phyloP scores from a whole-genome alignment of 257 asterid species.

The Salvia splendens region DNA sequence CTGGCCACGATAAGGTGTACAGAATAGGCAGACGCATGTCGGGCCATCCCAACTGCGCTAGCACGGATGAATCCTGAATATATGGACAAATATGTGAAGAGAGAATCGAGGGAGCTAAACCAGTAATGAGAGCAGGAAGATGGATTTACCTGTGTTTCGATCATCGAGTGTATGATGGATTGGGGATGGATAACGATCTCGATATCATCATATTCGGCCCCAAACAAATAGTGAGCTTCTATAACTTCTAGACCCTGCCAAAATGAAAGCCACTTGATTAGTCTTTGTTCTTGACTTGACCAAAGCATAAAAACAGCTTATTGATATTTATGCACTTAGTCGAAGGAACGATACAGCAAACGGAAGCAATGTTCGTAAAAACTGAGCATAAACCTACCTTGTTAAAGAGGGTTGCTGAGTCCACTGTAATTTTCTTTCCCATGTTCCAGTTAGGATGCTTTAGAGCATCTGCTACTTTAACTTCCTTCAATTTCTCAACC shows the following conservation, averaged over 20 bases:
- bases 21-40: slow-evolving; percentile 98
- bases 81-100: slow-evolving; percentile 15
- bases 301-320: too few relatives aligned
- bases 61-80: slow-evolving; percentile 78
- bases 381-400: slow-evolving; percentile 49
- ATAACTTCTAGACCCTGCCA: slow-evolving; percentile 94
- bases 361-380: neutral
- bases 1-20: slow-evolving; percentile 97
- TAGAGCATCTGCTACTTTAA: slow-evolving; percentile 96
- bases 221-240: slow-evolving; percentile 96
- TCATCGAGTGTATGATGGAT: slow-evolving; percentile 94
- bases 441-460: slow-evolving; percentile 99
- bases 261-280: slow-evolving; percentile 15
- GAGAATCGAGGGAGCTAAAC: too few relatives aligned
- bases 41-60: slow-evolving; percentile 98
- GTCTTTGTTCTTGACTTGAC: neutral
- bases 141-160: slow-evolving; percentile 78
- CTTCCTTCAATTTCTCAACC: slow-evolving; percentile 87
- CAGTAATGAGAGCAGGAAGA: neutral
- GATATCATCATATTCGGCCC: slow-evolving; percentile 86
- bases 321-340: neutral
- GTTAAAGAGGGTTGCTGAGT: slow-evolving; percentile 97
- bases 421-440: slow-evolving; percentile 98
- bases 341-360: neutral
- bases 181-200: slow-evolving; percentile 97